These are phyloP conservation scores for Crepidotus variabilis DNA, from an alignment of 768 basidiomycete genomes.

Conservation along the genomic window DNA sequence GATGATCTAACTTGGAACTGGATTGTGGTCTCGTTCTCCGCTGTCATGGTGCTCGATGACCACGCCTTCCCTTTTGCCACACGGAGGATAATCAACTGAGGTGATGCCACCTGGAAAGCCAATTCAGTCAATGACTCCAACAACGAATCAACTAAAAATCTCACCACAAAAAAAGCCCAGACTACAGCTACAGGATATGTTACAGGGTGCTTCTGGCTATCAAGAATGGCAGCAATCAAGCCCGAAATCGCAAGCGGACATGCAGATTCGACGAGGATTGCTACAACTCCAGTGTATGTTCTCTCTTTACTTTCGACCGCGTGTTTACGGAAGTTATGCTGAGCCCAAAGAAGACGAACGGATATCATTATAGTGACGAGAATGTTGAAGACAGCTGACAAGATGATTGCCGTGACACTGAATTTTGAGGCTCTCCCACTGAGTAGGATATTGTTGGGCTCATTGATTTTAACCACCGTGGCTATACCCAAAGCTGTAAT, in stretches of 20 bases:
- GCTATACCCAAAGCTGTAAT: no score
- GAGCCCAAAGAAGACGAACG: constrained; percentile 11
- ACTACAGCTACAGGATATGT: background rate
- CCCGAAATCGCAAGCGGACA: constrained; percentile 7
- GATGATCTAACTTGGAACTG: background rate
- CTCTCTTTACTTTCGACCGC: no score
- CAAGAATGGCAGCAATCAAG: background rate
- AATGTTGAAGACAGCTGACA: constrained; percentile 4
- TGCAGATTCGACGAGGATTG: constrained; percentile 18
- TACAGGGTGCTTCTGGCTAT: background rate
- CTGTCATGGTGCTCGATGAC: background rate
- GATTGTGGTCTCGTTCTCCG: background rate
- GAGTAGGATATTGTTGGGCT: background rate
- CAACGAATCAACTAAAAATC: background rate
- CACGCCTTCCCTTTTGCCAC: background rate
- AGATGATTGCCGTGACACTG: background rate
- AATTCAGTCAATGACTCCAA: background rate
- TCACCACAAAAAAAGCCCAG: background rate
- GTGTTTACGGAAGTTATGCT: no score
- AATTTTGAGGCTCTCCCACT: background rate
- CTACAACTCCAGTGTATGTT: constrained; percentile 14
- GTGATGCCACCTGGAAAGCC: background rate
- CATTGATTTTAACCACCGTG: no score
- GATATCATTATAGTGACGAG: constrained; percentile 16
- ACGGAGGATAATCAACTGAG: background rate